Percentiles rank a stretch among this genome's conserved stretches.
Evolutionary conservation across 108 stramenopile genomes (phyloP).

Genomic region (Nitzschia inconspicua): DNA sequence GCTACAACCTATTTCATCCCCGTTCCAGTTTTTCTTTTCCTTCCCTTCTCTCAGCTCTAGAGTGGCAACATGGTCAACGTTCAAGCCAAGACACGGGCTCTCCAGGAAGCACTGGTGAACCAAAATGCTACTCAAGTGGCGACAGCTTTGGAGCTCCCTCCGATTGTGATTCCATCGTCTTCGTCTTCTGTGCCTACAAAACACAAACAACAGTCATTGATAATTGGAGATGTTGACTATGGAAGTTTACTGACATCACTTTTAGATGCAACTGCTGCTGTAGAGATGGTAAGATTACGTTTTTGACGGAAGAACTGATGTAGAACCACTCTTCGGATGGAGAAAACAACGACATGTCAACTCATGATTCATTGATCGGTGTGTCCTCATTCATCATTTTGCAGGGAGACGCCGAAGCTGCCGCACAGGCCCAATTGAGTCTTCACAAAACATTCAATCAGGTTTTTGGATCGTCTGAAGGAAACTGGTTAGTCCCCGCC

Average conservation of each 20-base stretch:
- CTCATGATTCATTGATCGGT: no score
- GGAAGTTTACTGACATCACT: constrained; percentile 48
- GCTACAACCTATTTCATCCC: no score
- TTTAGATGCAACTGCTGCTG: constrained; percentile 55
- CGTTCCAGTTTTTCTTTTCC: no score
- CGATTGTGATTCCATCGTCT: neutral
- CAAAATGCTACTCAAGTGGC: constrained; percentile 30
- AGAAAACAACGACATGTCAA: neutral
- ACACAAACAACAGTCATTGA: constrained; percentile 34
- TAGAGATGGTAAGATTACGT: constrained; percentile 60
- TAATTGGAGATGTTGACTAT: constrained; percentile 58
- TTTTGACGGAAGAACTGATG: neutral
- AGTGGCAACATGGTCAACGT: constrained; percentile 22
- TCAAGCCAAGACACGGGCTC: constrained; percentile 3
- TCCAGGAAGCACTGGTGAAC: constrained; percentile 10
- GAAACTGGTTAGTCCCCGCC: constrained; percentile 85
- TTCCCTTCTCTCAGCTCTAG: no score
- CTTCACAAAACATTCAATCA: constrained; percentile 71
- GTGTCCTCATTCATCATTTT: no score
- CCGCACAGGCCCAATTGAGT: constrained; percentile 58
- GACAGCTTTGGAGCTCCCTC: constrained; percentile 3
- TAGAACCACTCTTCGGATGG: neutral
- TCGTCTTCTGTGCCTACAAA: constrained; percentile 1
- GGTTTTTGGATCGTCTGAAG: constrained; percentile 58
- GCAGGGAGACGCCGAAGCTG: constrained; percentile 43